Conservation (phyloP, 2,329 filamentous ascomycete genomes). For the Neobulgaria alba region DNA sequence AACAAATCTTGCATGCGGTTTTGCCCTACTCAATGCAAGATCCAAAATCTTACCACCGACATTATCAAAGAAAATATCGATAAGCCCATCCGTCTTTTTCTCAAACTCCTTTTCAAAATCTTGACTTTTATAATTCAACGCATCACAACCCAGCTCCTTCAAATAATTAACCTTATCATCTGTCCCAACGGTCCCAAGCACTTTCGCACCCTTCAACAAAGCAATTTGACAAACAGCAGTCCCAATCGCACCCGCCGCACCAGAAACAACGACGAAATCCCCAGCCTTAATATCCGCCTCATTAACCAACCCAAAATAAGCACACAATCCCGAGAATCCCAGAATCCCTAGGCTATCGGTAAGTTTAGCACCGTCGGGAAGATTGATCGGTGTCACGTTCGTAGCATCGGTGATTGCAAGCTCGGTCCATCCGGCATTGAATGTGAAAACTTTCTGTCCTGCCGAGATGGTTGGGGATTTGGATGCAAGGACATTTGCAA, state of each 20-base stretch:
- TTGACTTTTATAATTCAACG: constrained; percentile 58
- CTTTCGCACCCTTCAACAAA: neutral
- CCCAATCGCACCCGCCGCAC: neutral
- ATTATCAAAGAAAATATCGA: constrained; percentile 65
- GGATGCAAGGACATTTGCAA: neutral
- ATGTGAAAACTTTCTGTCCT: neutral
- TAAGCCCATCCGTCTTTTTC: constrained; percentile 46
- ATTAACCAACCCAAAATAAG: neutral
- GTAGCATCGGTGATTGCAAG: neutral
- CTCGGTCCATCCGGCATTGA: neutral
- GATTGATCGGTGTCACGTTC: neutral
- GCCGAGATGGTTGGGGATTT: neutral
- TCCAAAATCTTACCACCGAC: constrained; percentile 62
- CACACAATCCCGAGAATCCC: neutral
- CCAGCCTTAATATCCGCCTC: neutral
- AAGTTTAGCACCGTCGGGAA: neutral
- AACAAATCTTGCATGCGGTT: constrained; percentile 51
- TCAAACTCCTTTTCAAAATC: constrained; percentile 51
- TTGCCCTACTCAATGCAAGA: constrained; percentile 50
- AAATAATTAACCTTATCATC: neutral
- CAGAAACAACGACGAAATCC: neutral
- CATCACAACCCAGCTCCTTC: constrained; percentile 27
- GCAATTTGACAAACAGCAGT: neutral
- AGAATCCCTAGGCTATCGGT: neutral
- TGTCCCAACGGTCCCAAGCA: neutral